phyloP scores from a whole-genome alignment of 164 flowering plant genomes.

The Stephania japonica region DNA sequence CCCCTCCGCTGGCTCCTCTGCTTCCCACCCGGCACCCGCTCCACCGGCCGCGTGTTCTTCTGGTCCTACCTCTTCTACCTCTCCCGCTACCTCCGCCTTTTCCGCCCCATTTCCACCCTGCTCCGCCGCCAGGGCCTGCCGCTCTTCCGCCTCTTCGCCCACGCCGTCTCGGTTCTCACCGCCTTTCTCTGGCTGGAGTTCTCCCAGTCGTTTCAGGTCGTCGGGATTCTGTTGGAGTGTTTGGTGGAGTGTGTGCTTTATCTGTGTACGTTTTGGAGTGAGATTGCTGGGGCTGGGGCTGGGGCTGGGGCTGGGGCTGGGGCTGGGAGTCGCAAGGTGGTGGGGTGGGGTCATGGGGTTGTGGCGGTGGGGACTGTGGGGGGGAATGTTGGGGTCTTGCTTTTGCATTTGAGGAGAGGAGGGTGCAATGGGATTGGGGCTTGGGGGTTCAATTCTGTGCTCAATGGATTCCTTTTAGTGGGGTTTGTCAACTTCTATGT shows the following conservation, averaged over 20 bases:
- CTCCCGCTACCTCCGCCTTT: conserved; percentile 61
- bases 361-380: conserved; percentile 51
- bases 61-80: conserved; percentile 81
- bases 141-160: conserved; percentile 50
- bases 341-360: conserved; percentile 52
- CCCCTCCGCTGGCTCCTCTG: conserved; percentile 85
- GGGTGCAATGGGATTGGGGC: conserved; percentile 89
- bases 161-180: conserved; percentile 40
- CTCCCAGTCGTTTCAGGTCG: conserved; percentile 83
- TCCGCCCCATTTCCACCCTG: conserved; percentile 44
- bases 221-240: conserved; percentile 54
- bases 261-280: conserved; percentile 76
- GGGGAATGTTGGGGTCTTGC: conserved; percentile 63
- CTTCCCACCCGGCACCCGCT: conserved; percentile 82
- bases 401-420: conserved; percentile 64
- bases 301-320: conserved; percentile 66
- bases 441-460: conserved; percentile 58
- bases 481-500: conserved; percentile 40
- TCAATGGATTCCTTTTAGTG: conserved; percentile 37
- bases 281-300: conserved; percentile 29
- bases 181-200: conserved; percentile 87
- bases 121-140: conserved; percentile 42
- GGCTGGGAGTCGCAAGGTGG: conserved; percentile 52
- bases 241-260: conserved; percentile 49
- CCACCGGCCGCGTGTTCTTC: conserved; percentile 84